phyloP scores from a whole-genome alignment of 768 basidiomycete species.

The Boletus patriciae region DNA sequence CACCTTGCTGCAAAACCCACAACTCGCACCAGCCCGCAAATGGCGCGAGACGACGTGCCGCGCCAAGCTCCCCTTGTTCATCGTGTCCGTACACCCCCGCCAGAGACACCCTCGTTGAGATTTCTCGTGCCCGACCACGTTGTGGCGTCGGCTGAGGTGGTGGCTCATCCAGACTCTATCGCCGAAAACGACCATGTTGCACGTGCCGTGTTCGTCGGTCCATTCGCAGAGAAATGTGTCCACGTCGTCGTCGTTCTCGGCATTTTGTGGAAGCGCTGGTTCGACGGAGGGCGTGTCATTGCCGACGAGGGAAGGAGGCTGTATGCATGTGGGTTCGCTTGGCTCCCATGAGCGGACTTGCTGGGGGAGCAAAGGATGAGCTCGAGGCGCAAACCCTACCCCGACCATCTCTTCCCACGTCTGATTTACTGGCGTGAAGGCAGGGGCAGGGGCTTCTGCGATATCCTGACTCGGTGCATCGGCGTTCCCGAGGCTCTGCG shows the following conservation, averaged over 20 bases:
- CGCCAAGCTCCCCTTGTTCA: slow-evolving; percentile 30
- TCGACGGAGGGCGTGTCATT: not conserved
- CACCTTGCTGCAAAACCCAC: slow-evolving; percentile 24
- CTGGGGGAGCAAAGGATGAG: not conserved
- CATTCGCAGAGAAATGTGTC: slow-evolving; percentile 19
- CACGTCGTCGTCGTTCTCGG: slow-evolving; percentile 11
- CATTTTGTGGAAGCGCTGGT: not conserved
- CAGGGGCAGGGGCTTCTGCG: not conserved
- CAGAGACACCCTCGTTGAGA: slow-evolving; percentile 19
- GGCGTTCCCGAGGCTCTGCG: not conserved
- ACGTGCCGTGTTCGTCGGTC: slow-evolving; percentile 20
- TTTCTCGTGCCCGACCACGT: slow-evolving; percentile 22
- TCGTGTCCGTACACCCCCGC: slow-evolving; percentile 21
- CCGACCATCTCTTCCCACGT: slow-evolving; percentile 10
- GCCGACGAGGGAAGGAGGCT: not conserved
- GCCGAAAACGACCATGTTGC: slow-evolving; percentile 20
- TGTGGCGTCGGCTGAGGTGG: slow-evolving; percentile 22
- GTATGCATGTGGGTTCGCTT: not conserved
- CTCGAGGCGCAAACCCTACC: not conserved
- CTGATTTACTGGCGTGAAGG: not conserved
- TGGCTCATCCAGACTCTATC: slow-evolving; percentile 25
- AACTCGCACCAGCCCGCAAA: slow-evolving; percentile 18
- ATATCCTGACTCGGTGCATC: not conserved
- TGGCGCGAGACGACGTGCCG: slow-evolving; percentile 28
- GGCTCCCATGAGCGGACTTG: slow-evolving; percentile 1